Base-by-base conservation (phyloP, 495 filamentous ascomycete species). In the Lepidopterella palustris region DNA sequence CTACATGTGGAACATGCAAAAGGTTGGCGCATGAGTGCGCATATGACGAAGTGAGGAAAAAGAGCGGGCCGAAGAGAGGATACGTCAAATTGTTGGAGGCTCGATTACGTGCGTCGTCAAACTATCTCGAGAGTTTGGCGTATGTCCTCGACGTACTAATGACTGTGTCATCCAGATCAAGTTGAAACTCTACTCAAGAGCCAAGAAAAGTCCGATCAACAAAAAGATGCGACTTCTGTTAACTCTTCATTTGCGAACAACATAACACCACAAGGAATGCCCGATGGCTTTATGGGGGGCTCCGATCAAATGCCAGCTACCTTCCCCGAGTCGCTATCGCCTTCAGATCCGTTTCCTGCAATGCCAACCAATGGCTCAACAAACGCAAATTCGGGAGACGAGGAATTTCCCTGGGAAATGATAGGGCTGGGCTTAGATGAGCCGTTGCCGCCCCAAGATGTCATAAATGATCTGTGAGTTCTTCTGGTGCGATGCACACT, bases 51-150 rank as follows among this genome's bases (percentile, higher is more conserved):
- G 86, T 92, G 52, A 83, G 93, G 70, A 89, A 90, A 76, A 99
- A 99, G 80, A 97, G 93, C 72, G 93, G 93, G 8, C 93, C 93
- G 3, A 99, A 97, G 77, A 82, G 95, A 70, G 93, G 93, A 60
- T 97, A 99, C 73, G 95, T 99, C 58, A 99, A 97, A 78, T 90
- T 92, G 54, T 71, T 99, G 70, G 95, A 97, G 75, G 92, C 95
- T 59, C 83, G 95, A 67, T 74, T 99, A 68, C 90, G 92, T 97
- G 79, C 70, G 84, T 66, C 61, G 58, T n/a, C 23, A 35, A 13
- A 45, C 25, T 31, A 5, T 24, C 39, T 20, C 25, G 54, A 15
- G 20, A n/a, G 24, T 63, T 4, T 45, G 39, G 71, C 66, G 61
- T 11, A 24, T 26, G 9, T 50, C 13, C n/a, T n/a, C 32, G n/a